Evolutionary conservation across 192 early-diverging fungal species (phyloP).

Genomic region (Coemansia sp.): DNA sequence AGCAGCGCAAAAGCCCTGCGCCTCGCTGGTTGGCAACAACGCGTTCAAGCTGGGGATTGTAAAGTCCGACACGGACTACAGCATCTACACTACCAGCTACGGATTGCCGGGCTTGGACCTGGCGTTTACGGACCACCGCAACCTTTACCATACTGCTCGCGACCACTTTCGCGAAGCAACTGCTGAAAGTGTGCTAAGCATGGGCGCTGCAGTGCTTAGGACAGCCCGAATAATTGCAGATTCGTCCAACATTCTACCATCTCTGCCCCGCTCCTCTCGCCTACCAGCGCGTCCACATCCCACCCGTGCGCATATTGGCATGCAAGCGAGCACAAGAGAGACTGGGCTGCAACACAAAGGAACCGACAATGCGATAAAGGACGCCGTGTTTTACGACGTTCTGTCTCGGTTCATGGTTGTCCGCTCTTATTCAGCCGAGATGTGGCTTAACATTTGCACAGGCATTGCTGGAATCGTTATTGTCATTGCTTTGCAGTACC

Average conservation of each 20-base stretch:
- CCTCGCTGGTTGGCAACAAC: conserved; percentile 63
- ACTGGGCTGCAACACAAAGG: background rate
- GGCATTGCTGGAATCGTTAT: conserved; percentile 20
- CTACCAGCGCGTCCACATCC: conserved; percentile 16
- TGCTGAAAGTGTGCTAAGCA: conserved; percentile 55
- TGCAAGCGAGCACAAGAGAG: conserved; percentile 1
- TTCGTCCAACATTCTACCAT: conserved; percentile 16
- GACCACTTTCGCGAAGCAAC: conserved; percentile 56
- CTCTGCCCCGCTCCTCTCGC: conserved; percentile 28
- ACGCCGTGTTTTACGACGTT: conserved; percentile 43
- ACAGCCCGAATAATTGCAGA: conserved; percentile 53
- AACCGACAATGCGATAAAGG: conserved; percentile 6
- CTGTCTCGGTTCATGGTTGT: conserved; percentile 41
- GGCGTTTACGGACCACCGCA: conserved; percentile 61
- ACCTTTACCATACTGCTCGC: conserved; percentile 60
- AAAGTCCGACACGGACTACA: conserved; percentile 64
- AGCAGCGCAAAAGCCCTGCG: conserved; percentile 48
- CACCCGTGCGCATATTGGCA: background rate
- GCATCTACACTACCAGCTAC: conserved; percentile 53
- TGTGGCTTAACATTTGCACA: conserved; percentile 21
- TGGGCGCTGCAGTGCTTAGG: conserved; percentile 57
- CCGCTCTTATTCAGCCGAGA: conserved; percentile 34
- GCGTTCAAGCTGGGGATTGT: conserved; percentile 58
- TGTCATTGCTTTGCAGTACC: conserved; percentile 29
- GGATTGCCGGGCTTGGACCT: conserved; percentile 64